Conservation (phyloP, 108 stramenopile genomes). For the Nannochloropsis salina region DNA sequence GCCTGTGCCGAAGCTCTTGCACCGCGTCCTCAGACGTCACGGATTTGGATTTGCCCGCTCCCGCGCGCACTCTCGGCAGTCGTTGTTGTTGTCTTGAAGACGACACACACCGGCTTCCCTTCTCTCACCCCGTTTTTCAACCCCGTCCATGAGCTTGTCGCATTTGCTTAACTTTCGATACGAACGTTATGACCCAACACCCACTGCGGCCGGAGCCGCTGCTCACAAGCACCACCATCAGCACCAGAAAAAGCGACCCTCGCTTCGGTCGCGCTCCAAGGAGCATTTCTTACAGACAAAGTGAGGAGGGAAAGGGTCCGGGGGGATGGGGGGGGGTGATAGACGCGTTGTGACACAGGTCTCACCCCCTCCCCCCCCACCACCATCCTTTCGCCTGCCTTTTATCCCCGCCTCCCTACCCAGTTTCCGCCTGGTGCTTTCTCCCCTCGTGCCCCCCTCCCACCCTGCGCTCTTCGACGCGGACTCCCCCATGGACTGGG, state of each 20-base stretch:
- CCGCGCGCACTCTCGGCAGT: not conserved
- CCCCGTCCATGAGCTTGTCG: not conserved
- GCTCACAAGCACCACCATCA: not conserved
- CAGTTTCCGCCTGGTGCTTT: not conserved
- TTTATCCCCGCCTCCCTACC: not conserved
- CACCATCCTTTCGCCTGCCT: not conserved
- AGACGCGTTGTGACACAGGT: not conserved
- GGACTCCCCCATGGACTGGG: constrained; percentile 1
- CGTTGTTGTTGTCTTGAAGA: not conserved
- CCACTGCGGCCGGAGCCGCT: not conserved
- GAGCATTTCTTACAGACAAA: constrained; percentile 17
- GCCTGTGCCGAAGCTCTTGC: too few relatives aligned
- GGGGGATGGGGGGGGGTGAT: not conserved
- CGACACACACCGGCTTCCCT: not conserved
- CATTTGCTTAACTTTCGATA: not conserved
- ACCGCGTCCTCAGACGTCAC: too few relatives aligned
- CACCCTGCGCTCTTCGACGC: constrained; percentile 2
- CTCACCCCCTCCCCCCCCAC: not conserved
- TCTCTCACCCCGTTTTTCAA: not conserved
- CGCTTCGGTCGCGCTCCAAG: not conserved
- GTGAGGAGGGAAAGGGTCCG: not conserved
- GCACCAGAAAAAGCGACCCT: not conserved
- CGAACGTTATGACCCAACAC: constrained; percentile 12
- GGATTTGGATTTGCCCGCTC: not conserved
- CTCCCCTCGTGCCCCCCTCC: not conserved